Evolutionary conservation across 176 grass and related monocot species (phyloP).

Genomic region (Otatea glauca): DNA sequence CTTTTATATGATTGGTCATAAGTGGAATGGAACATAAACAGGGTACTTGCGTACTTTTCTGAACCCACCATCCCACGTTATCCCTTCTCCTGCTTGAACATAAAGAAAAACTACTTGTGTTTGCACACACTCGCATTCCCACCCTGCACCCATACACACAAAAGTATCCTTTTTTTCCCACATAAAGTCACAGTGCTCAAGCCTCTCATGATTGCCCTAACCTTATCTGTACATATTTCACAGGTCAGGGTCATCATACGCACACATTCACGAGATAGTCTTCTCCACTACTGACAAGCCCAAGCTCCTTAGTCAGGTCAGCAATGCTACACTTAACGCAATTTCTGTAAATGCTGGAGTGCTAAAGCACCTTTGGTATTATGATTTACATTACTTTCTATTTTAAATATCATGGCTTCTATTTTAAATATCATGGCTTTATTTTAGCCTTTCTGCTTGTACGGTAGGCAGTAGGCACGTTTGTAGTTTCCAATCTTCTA

Average conservation of each 20-base stretch:
- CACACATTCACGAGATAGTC: slow-evolving; percentile 73
- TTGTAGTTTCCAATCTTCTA: neutral
- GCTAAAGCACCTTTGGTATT: neutral
- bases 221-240: slow-evolving; percentile 1
- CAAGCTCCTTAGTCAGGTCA: slow-evolving; percentile 84
- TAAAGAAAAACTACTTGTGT: slow-evolving; percentile 8
- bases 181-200: neutral
- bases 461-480: neutral
- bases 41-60: neutral
- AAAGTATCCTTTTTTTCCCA: neutral
- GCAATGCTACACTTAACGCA: slow-evolving; percentile 21
- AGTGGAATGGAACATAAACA: neutral
- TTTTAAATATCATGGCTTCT: slow-evolving; percentile 17
- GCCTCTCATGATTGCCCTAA: slow-evolving; percentile 32
- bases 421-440: slow-evolving; percentile 28
- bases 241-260: slow-evolving; percentile 59
- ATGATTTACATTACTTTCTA: slow-evolving; percentile 2
- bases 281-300: slow-evolving; percentile 79
- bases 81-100: neutral
- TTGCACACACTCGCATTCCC: neutral
- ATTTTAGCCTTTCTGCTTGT: slow-evolving; percentile 33
- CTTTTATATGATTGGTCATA: neutral
- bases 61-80: neutral
- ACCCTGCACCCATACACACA: neutral
- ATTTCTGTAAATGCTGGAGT: slow-evolving; percentile 5